Conservation (phyloP, 2,329 filamentous ascomycete genomes). For the Pseudocercospora fijiensis region DNA sequence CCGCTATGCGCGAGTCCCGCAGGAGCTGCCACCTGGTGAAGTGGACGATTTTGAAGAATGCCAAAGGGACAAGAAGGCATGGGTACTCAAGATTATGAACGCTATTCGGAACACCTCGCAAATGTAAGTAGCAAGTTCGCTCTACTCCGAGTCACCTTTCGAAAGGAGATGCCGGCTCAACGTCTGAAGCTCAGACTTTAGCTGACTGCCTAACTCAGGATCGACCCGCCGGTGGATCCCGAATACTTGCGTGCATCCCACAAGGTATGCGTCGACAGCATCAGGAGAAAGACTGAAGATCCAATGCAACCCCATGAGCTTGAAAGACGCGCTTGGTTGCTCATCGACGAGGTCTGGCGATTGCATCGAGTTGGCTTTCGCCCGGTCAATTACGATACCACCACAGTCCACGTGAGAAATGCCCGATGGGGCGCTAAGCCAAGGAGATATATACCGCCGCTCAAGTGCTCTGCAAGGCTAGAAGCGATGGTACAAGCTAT, state of each 20-base stretch:
- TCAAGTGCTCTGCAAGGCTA: not conserved
- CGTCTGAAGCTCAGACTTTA: not conserved
- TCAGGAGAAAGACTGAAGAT: not conserved
- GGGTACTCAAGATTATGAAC: not conserved
- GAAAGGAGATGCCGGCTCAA: not conserved
- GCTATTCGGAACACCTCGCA: not conserved
- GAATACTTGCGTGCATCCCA: not conserved
- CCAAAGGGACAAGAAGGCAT: not conserved
- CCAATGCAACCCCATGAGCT: not conserved
- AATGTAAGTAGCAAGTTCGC: not conserved
- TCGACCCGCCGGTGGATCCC: not conserved
- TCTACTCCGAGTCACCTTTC: not conserved
- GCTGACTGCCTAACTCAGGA: not conserved
- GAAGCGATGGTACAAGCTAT: not conserved
- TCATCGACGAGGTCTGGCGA: not conserved
- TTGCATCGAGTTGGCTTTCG: not conserved
- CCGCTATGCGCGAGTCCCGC: not conserved
- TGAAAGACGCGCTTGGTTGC: not conserved
- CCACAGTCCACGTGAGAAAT: not conserved
- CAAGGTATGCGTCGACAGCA: not conserved
- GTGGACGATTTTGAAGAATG: not conserved
- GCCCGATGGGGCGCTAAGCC: not conserved
- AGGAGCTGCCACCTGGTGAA: not conserved
- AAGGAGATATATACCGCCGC: not conserved
- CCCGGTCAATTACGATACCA: not conserved